A percentile compares a stretch with the other conserved stretches of the same genome.
Conservation (phyloP, 2,329 filamentous ascomycete genomes). For the Thelonectria olida region DNA sequence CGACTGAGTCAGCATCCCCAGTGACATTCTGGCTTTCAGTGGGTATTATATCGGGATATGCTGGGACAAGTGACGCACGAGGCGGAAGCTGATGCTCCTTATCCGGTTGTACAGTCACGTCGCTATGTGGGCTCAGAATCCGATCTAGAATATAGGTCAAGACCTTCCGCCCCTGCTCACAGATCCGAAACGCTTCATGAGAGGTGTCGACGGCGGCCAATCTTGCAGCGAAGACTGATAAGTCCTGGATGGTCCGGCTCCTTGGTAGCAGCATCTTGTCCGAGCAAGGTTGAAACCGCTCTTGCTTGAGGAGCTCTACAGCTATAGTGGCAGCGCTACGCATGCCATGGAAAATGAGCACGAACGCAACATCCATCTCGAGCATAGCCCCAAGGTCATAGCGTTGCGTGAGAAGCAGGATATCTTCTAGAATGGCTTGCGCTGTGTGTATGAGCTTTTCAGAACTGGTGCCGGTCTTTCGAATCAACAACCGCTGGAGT, state of each 20-base stretch:
- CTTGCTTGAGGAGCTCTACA: slow-evolving; percentile 9
- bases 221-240: slow-evolving; percentile 8
- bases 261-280: background rate
- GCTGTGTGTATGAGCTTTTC: background rate
- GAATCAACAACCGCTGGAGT: slow-evolving; percentile 3
- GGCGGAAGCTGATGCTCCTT: background rate
- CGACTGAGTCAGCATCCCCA: background rate
- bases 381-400: slow-evolving; percentile 3
- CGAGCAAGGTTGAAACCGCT: background rate
- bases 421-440: background rate
- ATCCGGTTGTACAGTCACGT: background rate
- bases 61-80: background rate
- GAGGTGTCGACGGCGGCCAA: background rate
- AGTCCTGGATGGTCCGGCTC: slow-evolving; percentile 9
- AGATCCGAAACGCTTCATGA: background rate
- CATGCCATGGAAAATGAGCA: slow-evolving; percentile 6
- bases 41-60: background rate
- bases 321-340: slow-evolving; percentile 1
- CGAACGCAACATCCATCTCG: slow-evolving; percentile 8
- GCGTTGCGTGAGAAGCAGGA: background rate
- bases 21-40: background rate
- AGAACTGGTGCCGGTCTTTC: background rate
- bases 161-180: slow-evolving; percentile 4
- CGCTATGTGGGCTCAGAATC: background rate
- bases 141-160: slow-evolving; percentile 1